phyloP scores from a whole-genome alignment of 306 rosid genomes.

The Vigna angularis region DNA sequence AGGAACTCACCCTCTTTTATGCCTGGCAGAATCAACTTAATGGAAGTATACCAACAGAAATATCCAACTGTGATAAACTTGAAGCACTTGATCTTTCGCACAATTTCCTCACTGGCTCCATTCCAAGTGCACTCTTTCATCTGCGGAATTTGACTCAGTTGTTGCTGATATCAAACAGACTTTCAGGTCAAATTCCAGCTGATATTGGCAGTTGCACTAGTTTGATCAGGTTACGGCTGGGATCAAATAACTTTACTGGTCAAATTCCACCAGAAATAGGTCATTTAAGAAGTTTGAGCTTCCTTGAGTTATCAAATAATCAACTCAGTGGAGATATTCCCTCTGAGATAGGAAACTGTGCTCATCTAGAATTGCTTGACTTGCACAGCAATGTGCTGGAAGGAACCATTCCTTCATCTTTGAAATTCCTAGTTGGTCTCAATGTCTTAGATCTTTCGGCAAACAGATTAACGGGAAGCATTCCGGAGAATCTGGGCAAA shows the following conservation, averaged over 20 bases:
- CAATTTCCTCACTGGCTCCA: constrained; percentile 72
- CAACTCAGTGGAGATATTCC: constrained; percentile 71
- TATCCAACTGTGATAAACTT: constrained; percentile 81
- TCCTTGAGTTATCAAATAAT: constrained; percentile 85
- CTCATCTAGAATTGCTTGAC: constrained; percentile 88
- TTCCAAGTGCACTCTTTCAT: constrained; percentile 79
- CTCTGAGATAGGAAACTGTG: constrained; percentile 76
- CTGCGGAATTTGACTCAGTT: constrained; percentile 82
- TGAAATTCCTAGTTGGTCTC: constrained; percentile 62
- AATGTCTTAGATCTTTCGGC: constrained; percentile 84
- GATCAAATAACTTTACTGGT: constrained; percentile 84
- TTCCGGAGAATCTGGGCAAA: constrained; percentile 73
- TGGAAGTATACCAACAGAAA: constrained; percentile 81
- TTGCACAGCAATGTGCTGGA: constrained; percentile 76
- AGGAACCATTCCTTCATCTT: constrained; percentile 79
- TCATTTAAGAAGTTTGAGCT: constrained; percentile 65
- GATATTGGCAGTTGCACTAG: constrained; percentile 78
- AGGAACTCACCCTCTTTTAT: constrained; percentile 78
- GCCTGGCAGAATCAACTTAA: constrained; percentile 91
- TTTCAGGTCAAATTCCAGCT: constrained; percentile 80
- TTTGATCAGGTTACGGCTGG: constrained; percentile 77
- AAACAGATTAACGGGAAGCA: constrained; percentile 66
- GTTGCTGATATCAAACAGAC: constrained; percentile 78
- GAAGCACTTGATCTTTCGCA: constrained; percentile 92
- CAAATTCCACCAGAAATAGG: constrained; percentile 81